Conservation (phyloP, 176 grass and related monocot species). For the Panicum miliaceum region DNA sequence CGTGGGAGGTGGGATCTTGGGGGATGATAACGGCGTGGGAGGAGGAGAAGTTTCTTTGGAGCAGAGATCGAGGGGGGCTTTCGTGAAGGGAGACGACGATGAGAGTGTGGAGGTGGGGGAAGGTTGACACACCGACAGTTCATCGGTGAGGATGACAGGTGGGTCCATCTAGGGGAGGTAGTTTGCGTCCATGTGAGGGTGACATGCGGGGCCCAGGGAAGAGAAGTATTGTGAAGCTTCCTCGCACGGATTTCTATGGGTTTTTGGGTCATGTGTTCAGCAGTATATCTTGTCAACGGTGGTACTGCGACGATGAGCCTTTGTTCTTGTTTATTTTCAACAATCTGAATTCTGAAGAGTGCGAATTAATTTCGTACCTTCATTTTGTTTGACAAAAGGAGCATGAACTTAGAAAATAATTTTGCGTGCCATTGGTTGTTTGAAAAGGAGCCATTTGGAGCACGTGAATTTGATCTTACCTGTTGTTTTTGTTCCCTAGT, state of each 20-base stretch:
- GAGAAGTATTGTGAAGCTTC: constrained; percentile 40
- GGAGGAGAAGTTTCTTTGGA: constrained; percentile 49
- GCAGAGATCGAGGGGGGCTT: constrained; percentile 55
- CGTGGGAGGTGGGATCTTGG: constrained; percentile 34
- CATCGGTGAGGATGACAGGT: not conserved
- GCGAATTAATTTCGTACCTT: not conserved
- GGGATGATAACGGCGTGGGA: constrained; percentile 35
- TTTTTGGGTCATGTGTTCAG: not conserved
- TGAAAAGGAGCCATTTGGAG: not conserved
- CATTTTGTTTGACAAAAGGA: constrained; percentile 20
- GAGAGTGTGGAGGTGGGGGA: not conserved
- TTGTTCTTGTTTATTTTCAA: not conserved
- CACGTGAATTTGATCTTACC: not conserved
- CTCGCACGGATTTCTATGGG: not conserved
- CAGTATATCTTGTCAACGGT: constrained; percentile 8
- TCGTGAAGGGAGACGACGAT: constrained; percentile 38
- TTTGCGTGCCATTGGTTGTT: not conserved
- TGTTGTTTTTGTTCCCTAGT: not conserved
- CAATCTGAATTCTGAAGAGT: not conserved
- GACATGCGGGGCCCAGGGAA: not conserved
- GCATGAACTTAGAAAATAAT: not conserved
- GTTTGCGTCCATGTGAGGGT: not conserved
- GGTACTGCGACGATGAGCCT: not conserved
- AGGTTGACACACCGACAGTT: constrained; percentile 44
- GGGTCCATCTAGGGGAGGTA: not conserved